These are phyloP conservation scores for Cucumis cinereus DNA, from an alignment of 306 rosid genomes.

Conservation along the genomic window DNA sequence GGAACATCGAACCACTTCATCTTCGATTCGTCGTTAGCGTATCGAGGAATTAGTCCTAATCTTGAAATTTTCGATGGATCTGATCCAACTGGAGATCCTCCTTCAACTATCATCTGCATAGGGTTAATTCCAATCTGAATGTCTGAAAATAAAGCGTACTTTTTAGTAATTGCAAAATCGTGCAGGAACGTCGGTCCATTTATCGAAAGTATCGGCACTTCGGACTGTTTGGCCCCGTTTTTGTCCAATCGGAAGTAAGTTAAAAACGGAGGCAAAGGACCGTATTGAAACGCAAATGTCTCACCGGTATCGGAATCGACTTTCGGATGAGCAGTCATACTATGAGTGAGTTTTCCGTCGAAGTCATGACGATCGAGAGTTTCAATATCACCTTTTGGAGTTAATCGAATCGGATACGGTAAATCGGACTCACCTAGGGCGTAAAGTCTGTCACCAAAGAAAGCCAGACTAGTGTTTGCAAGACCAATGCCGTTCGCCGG, in stretches of 20 bases:
- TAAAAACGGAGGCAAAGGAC: conserved; percentile 65
- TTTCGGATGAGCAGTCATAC: conserved; percentile 90
- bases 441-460: conserved; percentile 40
- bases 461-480: conserved; percentile 70
- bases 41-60: conserved; percentile 57
- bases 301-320: conserved; percentile 51
- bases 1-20: conserved; percentile 83
- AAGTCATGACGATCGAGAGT: conserved; percentile 57
- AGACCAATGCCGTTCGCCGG: conserved; percentile 64
- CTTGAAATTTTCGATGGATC: conserved; percentile 42
- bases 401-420: conserved; percentile 39
- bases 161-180: conserved; percentile 73
- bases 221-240: conserved; percentile 31
- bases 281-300: conserved; percentile 69
- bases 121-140: conserved; percentile 75
- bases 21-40: conserved; percentile 41
- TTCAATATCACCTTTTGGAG: conserved; percentile 34
- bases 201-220: conserved; percentile 81
- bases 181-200: conserved; percentile 48
- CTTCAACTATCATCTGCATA: conserved; percentile 43
- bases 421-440: conserved; percentile 81
- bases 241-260: conserved; percentile 55
- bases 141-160: conserved; percentile 52
- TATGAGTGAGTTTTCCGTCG: conserved; percentile 43
- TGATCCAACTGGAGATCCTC: conserved; percentile 54